Conservation (phyloP, 768 basidiomycete species). For the Panellus pusillus region DNA sequence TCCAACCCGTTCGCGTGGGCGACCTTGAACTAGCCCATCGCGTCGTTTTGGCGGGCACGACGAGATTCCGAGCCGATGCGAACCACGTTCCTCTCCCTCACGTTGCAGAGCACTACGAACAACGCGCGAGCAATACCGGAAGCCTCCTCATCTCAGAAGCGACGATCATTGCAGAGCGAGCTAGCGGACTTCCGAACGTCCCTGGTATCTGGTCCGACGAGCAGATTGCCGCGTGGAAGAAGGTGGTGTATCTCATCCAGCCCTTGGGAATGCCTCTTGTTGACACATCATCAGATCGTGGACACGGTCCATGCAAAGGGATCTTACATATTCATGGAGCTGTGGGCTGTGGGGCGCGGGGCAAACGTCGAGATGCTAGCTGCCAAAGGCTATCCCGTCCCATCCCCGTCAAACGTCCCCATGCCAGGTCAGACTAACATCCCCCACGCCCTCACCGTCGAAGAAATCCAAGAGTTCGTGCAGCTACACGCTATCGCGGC, state of each 20-base stretch:
- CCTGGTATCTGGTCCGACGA: constrained; percentile 44
- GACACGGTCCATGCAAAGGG: constrained; percentile 22
- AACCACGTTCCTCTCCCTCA: constrained; percentile 21
- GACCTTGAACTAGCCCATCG: constrained; percentile 39
- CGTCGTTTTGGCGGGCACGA: constrained; percentile 39
- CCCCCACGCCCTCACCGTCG: constrained; percentile 31
- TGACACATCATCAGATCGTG: constrained; percentile 6
- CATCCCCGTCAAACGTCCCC: constrained; percentile 28
- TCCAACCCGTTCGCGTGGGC: constrained; percentile 41
- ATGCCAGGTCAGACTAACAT: constrained; percentile 7
- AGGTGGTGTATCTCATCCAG: constrained; percentile 23
- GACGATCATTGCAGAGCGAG: constrained; percentile 31
- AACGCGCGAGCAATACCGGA: constrained; percentile 27
- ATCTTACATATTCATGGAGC: constrained; percentile 43
- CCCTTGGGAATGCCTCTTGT: neutral
- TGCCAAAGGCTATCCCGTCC: constrained; percentile 27
- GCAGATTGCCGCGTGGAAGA: constrained; percentile 49
- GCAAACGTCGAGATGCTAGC: constrained; percentile 27
- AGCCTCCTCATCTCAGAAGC: constrained; percentile 41
- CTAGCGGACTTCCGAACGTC: constrained; percentile 32
- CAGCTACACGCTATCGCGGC: no score
- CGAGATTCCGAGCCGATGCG: no score
- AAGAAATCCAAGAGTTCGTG: constrained; percentile 31
- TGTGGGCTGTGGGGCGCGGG: constrained; percentile 48
- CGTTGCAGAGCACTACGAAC: constrained; percentile 26